phyloP scores from a whole-genome alignment of 495 filamentous ascomycete species.

The Neurospora sp. region DNA sequence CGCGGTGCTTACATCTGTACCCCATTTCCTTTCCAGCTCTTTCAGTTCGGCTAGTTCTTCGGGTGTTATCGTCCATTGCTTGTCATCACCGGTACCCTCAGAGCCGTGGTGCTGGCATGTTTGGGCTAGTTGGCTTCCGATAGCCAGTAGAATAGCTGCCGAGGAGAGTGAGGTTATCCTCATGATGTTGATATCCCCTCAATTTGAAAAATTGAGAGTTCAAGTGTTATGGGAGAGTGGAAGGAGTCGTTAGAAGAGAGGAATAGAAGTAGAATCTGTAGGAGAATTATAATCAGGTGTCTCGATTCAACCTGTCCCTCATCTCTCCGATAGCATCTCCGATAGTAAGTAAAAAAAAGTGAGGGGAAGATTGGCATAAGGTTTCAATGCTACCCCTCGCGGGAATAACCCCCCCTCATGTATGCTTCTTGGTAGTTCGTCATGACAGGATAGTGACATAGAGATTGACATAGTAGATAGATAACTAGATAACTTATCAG shows the following conservation, averaged over 20 bases:
- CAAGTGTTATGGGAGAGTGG: not conserved
- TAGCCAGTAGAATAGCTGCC: not conserved
- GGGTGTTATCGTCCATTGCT: slow-evolving; percentile 25
- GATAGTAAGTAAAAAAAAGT: not conserved
- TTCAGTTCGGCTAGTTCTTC: slow-evolving; percentile 39
- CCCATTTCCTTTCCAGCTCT: slow-evolving; percentile 47
- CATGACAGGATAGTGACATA: not conserved
- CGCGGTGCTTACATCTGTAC: slow-evolving; percentile 31
- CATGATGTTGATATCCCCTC: not conserved
- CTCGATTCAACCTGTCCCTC: not conserved
- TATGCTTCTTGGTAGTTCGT: not conserved
- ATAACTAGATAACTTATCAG: not conserved
- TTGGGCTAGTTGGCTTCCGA: not conserved
- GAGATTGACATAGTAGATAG: not conserved
- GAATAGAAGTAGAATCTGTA: not conserved
- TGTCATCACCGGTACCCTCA: not conserved
- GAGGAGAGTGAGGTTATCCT: not conserved
- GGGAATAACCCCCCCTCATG: not conserved
- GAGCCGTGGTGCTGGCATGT: slow-evolving; percentile 14
- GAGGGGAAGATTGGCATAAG: not conserved
- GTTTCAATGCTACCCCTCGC: not conserved
- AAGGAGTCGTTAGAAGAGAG: not conserved
- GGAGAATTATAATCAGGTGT: not conserved
- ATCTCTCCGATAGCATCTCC: not conserved
- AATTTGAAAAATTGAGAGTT: not conserved